Base-by-base conservation (phyloP, 179 eudicot genomes). In the Nepenthes alata region DNA sequence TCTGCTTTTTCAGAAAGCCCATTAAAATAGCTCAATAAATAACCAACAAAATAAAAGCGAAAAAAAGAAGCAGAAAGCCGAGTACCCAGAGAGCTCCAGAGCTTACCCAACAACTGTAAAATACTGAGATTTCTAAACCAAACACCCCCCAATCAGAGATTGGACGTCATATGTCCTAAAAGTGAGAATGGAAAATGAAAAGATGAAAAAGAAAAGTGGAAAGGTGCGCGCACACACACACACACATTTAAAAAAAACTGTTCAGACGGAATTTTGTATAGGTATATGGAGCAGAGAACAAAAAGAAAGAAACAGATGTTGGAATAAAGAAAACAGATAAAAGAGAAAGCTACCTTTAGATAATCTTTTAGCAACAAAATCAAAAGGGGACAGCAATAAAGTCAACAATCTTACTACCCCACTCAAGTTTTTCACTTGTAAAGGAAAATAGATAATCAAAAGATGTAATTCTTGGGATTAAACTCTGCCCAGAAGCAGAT, bases 1-100 rank as follows among this genome's bases (percentile, higher is more conserved):
- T 50, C 41, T 11, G 6, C 13, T 4, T 66, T 15, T 67, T 68
- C 59, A 14, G 65, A 39, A 9, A 65, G 53, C 59, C 62, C 71
- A 66, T 10, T 5, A 11, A 67, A 66, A 51, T n/a, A 36, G n/a
- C 11, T 14, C 49, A 69, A 55, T 11, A 37, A 35, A 37, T 47
- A 11, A 11, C 8, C 50, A 8, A 47, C 2, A 47, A 47, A 47
- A 47, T 47, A 57, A n/a, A 55, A 53, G 2, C 34, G 35, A 25
- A 54, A 25, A 47, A 47, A 47, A 2, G 50, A 47, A 47, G 50
- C 50, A 47, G 50, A 47, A 47, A 47, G 2, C 11, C 11, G 50
- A 47, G 50, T 47, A 47, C 50, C 50, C 50, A 47, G 50, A 47
- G 11, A 11, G 50, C 50, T 47, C 50, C 50, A 3, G 11, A 47